phyloP scores from a whole-genome alignment of 2,329 filamentous ascomycete genomes.

The Phaeophleospora eucalypticola region DNA sequence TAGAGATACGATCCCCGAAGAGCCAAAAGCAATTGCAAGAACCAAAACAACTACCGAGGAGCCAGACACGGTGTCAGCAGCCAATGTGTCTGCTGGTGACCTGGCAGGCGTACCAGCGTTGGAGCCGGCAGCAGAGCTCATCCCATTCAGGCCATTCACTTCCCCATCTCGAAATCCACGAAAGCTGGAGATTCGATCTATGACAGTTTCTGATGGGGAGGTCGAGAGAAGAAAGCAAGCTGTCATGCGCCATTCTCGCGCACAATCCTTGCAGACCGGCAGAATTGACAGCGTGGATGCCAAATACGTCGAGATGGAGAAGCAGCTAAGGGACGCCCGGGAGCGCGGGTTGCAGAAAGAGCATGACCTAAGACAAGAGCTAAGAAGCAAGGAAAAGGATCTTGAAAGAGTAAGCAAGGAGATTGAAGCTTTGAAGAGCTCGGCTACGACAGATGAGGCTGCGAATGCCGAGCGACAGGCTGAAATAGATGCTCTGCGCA shows the following conservation, averaged over 20 bases:
- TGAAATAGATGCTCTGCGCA: background rate
- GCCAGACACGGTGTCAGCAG: background rate
- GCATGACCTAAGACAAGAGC: background rate
- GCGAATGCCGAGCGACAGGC: background rate
- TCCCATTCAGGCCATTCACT: conserved; percentile 1
- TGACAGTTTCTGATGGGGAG: conserved; percentile 23
- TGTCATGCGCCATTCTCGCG: conserved; percentile 17
- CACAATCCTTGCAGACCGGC: conserved; percentile 21
- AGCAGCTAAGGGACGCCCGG: background rate
- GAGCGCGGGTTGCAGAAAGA: background rate
- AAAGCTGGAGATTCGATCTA: conserved; percentile 27
- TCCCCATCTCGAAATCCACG: conserved; percentile 10
- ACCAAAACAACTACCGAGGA: background rate
- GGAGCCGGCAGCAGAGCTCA: conserved; percentile 5
- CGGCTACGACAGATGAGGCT: background rate
- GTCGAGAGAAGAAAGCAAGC: conserved; percentile 17
- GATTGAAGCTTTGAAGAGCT: background rate
- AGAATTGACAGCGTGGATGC: conserved; percentile 2
- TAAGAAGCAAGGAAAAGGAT: background rate
- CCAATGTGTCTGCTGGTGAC: conserved; percentile 1
- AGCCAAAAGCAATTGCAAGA: too few species aligned
- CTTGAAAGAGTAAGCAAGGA: background rate
- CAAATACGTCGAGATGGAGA: background rate
- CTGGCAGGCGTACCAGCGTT: conserved; percentile 1
- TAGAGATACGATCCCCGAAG: conserved; percentile 26